Conservation (phyloP, 2,329 filamentous ascomycete species). For the Zopfia rhizophila region DNA sequence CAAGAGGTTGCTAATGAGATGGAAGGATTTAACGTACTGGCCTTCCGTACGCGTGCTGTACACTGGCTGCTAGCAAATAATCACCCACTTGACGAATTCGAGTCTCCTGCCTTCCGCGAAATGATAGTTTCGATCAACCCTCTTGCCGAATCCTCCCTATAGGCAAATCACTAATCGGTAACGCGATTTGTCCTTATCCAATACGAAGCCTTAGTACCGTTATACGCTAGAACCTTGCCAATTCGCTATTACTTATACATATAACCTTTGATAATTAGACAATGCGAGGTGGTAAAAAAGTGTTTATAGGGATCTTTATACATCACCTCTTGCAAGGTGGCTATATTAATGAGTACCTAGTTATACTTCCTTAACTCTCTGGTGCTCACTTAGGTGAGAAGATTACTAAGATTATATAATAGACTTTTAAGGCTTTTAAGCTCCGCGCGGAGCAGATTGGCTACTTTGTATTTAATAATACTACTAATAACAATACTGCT, state of each 20-base stretch:
- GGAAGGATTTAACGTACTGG: conserved; percentile 6
- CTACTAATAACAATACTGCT: conserved; percentile 5
- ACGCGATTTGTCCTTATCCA: conserved; percentile 4
- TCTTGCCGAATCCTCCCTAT: conserved; percentile 10
- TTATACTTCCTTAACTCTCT: conserved; percentile 8
- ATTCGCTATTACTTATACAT: conserved; percentile 6
- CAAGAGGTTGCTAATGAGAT: conserved; percentile 1
- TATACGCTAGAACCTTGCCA: conserved; percentile 1
- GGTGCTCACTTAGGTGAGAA: conserved; percentile 3
- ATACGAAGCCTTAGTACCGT: conserved; percentile 1
- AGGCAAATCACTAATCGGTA: conserved; percentile 1
- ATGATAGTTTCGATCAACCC: not conserved
- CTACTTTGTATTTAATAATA: conserved; percentile 15
- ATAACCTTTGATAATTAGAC: conserved; percentile 5
- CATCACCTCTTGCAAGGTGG: conserved; percentile 11
- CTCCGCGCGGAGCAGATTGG: conserved; percentile 28
- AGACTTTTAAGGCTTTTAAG: conserved; percentile 26
- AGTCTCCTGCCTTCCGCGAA: conserved; percentile 2
- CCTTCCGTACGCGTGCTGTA: conserved; percentile 4
- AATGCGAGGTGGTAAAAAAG: conserved; percentile 9
- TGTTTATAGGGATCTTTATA: conserved; percentile 12
- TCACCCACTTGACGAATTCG: conserved; percentile 8
- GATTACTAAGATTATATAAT: conserved; percentile 5
- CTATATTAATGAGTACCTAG: conserved; percentile 8
- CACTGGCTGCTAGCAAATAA: conserved; percentile 6